These are phyloP conservation scores for Cryptosporidium muris DNA, from an alignment of 169 alveolate genomes.

Conservation along the genomic window DNA sequence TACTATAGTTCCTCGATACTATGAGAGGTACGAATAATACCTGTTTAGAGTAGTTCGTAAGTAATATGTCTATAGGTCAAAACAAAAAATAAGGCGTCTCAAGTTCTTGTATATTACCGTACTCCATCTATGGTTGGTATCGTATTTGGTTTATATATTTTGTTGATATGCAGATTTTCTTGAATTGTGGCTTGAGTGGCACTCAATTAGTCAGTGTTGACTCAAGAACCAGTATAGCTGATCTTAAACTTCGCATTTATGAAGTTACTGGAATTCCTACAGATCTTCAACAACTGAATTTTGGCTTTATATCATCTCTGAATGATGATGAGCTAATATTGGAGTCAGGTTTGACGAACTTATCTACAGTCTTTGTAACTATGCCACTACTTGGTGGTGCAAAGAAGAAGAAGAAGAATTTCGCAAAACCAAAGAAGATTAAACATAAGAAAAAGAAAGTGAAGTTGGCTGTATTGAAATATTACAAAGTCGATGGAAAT, in stretches of 20 bases:
- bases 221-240: constrained; percentile 47
- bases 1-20: too few relatives aligned
- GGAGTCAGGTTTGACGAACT: constrained; percentile 42
- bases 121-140: too few relatives aligned
- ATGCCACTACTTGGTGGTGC: constrained; percentile 85
- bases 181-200: constrained; percentile 29
- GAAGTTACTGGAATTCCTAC: constrained; percentile 37
- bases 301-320: constrained; percentile 11
- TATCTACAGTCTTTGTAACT: constrained; percentile 34
- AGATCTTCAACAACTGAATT: constrained; percentile 11
- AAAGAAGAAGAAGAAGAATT: constrained; percentile 92
- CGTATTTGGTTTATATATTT: too few relatives aligned
- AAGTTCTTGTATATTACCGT: too few relatives aligned
- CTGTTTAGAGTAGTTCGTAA: too few relatives aligned
- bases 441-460: constrained; percentile 98
- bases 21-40: too few relatives aligned
- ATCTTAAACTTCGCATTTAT: constrained; percentile 18
- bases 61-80: too few relatives aligned
- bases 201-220: constrained; percentile 44
- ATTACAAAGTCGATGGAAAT: constrained; percentile 95
- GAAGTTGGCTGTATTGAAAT: constrained; percentile 94
- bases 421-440: constrained; percentile 91
- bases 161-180: constrained; percentile 48
- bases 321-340: constrained; percentile 11
- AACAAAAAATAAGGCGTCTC: too few relatives aligned